Base-by-base conservation (phyloP, 139 green algal species). In the Coelastrella sp. region DNA sequence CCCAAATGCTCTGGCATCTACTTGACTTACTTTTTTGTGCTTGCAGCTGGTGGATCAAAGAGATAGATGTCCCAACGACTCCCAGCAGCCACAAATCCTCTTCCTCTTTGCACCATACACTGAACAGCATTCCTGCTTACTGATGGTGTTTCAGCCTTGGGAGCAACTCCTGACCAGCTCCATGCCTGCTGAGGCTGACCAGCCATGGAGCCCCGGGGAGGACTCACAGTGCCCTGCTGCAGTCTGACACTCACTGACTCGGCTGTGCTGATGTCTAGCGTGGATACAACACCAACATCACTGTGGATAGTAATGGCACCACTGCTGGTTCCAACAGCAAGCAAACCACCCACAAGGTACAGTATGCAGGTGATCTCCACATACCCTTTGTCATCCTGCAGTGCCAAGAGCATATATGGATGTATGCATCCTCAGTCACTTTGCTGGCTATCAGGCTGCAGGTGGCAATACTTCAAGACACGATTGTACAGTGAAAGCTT, bases 261-360 rank as follows among this genome's bases (percentile, higher is more conserved):
- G 37, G 75, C 53, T 72, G 34, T 63, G n/a, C 51, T 84, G 77
- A 73, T 84, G 59, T 73, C 57, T 35, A 84, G 23, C 6, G 6
- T 62, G 37, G 17, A 30, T 37, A 37, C 57, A 1, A 69, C 8
- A n/a, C 77, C 77, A 23, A 27, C 41, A 23, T 84, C 77, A 27
- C 35, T 45, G 40, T 32, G 60, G 5, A 85, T 30, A 35, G 77
- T 48, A 30, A 85, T 73, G 2, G 21, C 27, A 40, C 79, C 79
- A 11, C 5, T 41, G 35, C n/a, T 69, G 37, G 80, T 86, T 15
- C 80, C 80, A 15, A 73, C n/a, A n/a, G 68, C 80, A 43, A 86
- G 45, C 35, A 86, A n/a, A 23, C 80, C 51, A 3, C 80, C 80
- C 11, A 86, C 80, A 1, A 86, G 67, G 67, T 71, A 72, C 5